Evolutionary conservation across 306 rosid genomes (phyloP).

Genomic region (Sophora flavescens): DNA sequence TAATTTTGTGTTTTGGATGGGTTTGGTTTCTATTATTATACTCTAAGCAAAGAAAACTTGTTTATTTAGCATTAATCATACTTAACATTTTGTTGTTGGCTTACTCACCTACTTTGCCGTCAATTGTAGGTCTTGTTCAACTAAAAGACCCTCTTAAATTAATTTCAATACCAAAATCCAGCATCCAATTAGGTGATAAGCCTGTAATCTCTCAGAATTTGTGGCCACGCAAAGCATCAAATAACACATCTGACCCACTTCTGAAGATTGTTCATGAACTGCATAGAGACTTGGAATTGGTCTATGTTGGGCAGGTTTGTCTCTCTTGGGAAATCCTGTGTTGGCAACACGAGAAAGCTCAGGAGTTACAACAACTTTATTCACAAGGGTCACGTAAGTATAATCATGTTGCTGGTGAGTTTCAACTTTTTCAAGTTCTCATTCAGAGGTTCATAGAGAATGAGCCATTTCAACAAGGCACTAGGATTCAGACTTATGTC

Average conservation of each 20-base stretch:
- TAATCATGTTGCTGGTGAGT: slow-evolving; percentile 78
- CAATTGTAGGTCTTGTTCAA: slow-evolving; percentile 73
- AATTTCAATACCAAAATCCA: slow-evolving; percentile 56
- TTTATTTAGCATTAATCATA: slow-evolving; percentile 37
- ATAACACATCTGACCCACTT: slow-evolving; percentile 56
- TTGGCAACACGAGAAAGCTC: slow-evolving; percentile 85
- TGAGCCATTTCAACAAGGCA: slow-evolving; percentile 84
- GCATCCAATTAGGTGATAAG: slow-evolving; percentile 50
- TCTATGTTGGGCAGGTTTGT: slow-evolving; percentile 91
- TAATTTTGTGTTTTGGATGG: slow-evolving; percentile 43
- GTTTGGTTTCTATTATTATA: slow-evolving; percentile 39
- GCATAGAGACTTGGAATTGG: slow-evolving; percentile 78
- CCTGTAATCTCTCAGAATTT: slow-evolving; percentile 61
- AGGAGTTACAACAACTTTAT: slow-evolving; percentile 59
- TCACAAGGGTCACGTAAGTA: slow-evolving; percentile 51
- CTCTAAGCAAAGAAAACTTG: slow-evolving; percentile 50
- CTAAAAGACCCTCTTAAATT: slow-evolving; percentile 64
- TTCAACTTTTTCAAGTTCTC: slow-evolving; percentile 83
- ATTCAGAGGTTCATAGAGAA: slow-evolving; percentile 85
- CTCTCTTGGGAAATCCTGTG: slow-evolving; percentile 96
- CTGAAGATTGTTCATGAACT: slow-evolving; percentile 64
- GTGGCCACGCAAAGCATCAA: slow-evolving; percentile 62
- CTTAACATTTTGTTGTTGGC: slow-evolving; percentile 23
- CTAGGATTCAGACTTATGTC: slow-evolving; percentile 75
- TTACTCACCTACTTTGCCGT: slow-evolving; percentile 38